Evolutionary conservation across 495 filamentous ascomycete genomes (phyloP).

Genomic region (Apodospora peruviana): DNA sequence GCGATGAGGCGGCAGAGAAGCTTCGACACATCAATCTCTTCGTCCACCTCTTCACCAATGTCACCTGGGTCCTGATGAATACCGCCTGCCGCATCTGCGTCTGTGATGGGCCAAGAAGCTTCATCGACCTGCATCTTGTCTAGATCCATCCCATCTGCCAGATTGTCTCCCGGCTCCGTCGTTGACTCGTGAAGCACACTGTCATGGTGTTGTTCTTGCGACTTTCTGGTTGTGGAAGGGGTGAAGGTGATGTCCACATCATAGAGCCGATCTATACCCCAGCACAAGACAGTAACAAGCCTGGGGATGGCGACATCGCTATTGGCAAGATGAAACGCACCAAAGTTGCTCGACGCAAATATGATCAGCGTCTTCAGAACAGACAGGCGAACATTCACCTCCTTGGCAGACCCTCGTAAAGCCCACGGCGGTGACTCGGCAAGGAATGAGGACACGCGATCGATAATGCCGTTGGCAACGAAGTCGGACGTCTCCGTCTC

Average conservation of each 20-base stretch:
- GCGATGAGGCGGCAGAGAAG: constrained; percentile 22
- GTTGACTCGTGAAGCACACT: no score
- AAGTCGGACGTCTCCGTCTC: constrained; percentile 18
- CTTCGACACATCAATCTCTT: neutral
- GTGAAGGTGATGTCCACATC: constrained; percentile 25
- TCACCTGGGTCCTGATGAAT: neutral
- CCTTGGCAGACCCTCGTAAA: constrained; percentile 20
- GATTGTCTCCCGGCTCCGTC: neutral
- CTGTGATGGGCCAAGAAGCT: neutral
- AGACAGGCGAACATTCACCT: constrained; percentile 21
- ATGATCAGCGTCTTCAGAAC: constrained; percentile 31
- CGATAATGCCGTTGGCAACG: constrained; percentile 32
- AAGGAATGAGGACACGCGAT: constrained; percentile 35
- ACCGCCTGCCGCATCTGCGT: neutral
- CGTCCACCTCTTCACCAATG: neutral
- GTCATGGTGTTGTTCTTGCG: no score
- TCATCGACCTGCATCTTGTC: neutral
- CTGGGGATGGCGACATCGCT: constrained; percentile 37
- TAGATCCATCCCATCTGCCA: neutral
- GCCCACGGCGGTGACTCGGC: constrained; percentile 35
- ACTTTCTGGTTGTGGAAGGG: neutral
- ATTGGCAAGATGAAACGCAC: constrained; percentile 30
- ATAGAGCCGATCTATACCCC: constrained; percentile 40
- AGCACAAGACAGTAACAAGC: constrained; percentile 31
- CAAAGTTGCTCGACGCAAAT: constrained; percentile 34